Base-by-base conservation (phyloP, 2,329 filamentous ascomycete species). In the Xylaria sp. region DNA sequence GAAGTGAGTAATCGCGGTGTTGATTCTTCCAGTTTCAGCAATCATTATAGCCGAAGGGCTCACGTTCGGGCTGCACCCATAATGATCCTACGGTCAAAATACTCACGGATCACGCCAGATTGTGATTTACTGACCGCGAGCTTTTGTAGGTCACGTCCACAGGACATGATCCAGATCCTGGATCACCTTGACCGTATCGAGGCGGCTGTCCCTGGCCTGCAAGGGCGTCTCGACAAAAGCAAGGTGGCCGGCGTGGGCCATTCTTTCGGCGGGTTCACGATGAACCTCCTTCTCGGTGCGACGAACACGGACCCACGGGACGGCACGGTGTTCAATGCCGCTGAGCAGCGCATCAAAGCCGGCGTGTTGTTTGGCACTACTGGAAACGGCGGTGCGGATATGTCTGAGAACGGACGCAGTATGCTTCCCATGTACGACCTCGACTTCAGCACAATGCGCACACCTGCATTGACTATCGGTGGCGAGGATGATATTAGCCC, bases 161-260 rank as follows among this genome's bases (percentile, higher is more conserved):
- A 74, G 54, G 82, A 84, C 70, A 79, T 83, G 76, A 73, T 63
- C 9, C 72, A 68, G 3, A 78, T 84, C 32, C 74, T 84, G 2
- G 81, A 83, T 68, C 67, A 75, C 1, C 77, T 82, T n/a, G 77
- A 81, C 56, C 70, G 60, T 12, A 76, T 84, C 51, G 81, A 82
- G 70, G 64, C 74, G 1, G 71, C 75, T 0, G 76, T 81, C 8
- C 78, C 80, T 0, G 72, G 72, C 6, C 73, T 82, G 41, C 69
- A 76, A 46, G 80, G 80, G 0, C 78, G 80, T 4, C 74, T 83
- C 1, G 80, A 83, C 66, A 74, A 67, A 20, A 65, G 44, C 28
- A 74, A 74, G 15, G 71, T 84, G 39, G 81, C 79, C 3, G 76
- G 81, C 1, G 78, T 76, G 2, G 82, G 82, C 2, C 82, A 84